These are phyloP conservation scores for Fraxinus sp. DNA, from an alignment of 305 asterid species.

Conservation along the genomic window DNA sequence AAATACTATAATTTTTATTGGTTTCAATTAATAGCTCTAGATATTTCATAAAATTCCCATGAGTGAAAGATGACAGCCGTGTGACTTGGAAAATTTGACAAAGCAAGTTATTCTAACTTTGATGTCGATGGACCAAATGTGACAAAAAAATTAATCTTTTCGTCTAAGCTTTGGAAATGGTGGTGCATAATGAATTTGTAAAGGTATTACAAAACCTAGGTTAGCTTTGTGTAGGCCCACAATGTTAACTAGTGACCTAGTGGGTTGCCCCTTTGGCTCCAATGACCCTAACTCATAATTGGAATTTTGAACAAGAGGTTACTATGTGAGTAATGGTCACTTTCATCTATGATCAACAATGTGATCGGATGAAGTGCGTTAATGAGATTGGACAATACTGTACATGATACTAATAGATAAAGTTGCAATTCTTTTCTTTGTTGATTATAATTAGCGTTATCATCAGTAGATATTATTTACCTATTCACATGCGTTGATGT, in stretches of 20 bases:
- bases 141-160: constrained; percentile 8
- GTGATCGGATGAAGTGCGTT: not conserved
- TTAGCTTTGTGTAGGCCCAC: constrained; percentile 37
- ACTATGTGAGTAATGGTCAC: constrained; percentile 25
- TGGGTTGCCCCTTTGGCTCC: constrained; percentile 33
- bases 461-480: not conserved
- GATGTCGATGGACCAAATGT: not conserved
- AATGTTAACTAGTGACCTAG: constrained; percentile 23
- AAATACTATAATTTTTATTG: not conserved
- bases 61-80: not conserved
- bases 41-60: not conserved
- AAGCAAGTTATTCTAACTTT: not conserved
- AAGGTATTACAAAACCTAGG: constrained; percentile 25
- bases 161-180: constrained; percentile 32
- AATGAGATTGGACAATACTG: not conserved
- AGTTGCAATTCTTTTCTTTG: not conserved
- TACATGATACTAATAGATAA: not conserved
- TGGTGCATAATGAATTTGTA: constrained; percentile 33
- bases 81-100: not conserved
- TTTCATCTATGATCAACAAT: constrained; percentile 24
- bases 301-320: constrained; percentile 36
- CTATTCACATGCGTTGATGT: not conserved
- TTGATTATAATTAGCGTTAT: not conserved
- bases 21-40: not conserved
- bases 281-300: constrained; percentile 33